Evolutionary conservation across 2,329 filamentous ascomycete species (phyloP), one percentile per base, ranked within the genome.

Genomic region (Trichophyton equinum): DNA sequence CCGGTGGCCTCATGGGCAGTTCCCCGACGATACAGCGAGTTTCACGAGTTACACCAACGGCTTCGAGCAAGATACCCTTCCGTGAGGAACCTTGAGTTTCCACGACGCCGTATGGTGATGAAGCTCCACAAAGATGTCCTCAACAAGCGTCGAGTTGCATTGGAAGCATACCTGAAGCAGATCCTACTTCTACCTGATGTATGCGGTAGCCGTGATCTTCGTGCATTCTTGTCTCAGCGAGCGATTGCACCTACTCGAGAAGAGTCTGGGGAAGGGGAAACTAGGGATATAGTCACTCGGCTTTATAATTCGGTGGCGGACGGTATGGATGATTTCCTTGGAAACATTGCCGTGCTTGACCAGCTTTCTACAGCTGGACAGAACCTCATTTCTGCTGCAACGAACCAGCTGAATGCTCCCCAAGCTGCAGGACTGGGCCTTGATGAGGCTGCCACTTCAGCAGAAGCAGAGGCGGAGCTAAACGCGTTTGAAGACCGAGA

Each of bases 251-350:
- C 85, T 2, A 30, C 63, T 25, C 82, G 82, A 60, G 81, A 82
- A 18, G 81, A 85, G 60, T 77, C 82, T 66, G 74, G 83, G 57
- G 83, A 87, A 60, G 83, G 83, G 67, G 88, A 88, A 73, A 87
- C 82, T 71, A 82, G 74, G 72, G 72, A 97, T 71, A 91, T 99
- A 72, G 94, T 99, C 65, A 91, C 89, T 0, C 85, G 94, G 3
- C 85, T 99, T 56, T 99, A 97, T 75, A 95, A 95, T 71, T 97
- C 92, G 0, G 92, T 99, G 22, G 89, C 92, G 0, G 94, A 99
- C 70, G 94, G 95, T 38, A 95, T 99, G 87, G 94, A 99, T 71
- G 94, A 99, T 67, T 95, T 99, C 60, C 78, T 99, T 2, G 94
- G 94, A 61, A 97, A 96, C 70, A 92, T 97, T 49, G 90, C 94